Conservation (phyloP, 345 rosid species). For the Sisymbrium irio region DNA sequence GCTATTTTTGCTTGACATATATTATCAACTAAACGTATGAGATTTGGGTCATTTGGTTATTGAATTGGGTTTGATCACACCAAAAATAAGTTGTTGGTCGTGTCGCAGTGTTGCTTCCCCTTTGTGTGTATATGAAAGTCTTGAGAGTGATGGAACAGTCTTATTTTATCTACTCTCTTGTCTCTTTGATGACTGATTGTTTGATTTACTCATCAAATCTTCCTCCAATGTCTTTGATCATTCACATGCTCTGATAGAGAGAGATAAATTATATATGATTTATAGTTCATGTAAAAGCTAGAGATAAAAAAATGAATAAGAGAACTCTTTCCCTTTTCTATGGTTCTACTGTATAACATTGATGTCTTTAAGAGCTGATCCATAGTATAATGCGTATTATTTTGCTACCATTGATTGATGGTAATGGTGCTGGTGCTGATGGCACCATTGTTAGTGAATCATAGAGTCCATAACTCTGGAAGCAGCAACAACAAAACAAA, state of each 20-base stretch:
- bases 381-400: neutral
- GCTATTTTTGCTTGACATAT: constrained; percentile 9
- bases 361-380: neutral
- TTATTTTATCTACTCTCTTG: neutral
- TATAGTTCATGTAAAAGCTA: neutral
- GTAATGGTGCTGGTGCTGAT: neutral
- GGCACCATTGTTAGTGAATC: neutral
- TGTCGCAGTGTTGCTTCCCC: constrained; percentile 14
- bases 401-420: neutral
- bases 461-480: neutral
- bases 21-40: neutral
- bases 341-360: neutral
- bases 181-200: constrained; percentile 4
- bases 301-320: neutral
- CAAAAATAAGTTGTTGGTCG: constrained; percentile 18
- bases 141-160: constrained; percentile 21
- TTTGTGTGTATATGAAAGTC: constrained; percentile 32
- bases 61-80: constrained; percentile 20
- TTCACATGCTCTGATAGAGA: neutral
- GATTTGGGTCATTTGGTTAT: constrained; percentile 22
- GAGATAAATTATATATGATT: neutral
- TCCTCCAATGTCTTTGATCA: neutral
- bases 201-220: constrained; percentile 19
- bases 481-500: neutral
- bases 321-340: neutral